A percentile compares a stretch with the other conserved stretches of the same genome.
phyloP scores from a whole-genome alignment of 352 stramenopile species.

The Discostella stelligera region DNA sequence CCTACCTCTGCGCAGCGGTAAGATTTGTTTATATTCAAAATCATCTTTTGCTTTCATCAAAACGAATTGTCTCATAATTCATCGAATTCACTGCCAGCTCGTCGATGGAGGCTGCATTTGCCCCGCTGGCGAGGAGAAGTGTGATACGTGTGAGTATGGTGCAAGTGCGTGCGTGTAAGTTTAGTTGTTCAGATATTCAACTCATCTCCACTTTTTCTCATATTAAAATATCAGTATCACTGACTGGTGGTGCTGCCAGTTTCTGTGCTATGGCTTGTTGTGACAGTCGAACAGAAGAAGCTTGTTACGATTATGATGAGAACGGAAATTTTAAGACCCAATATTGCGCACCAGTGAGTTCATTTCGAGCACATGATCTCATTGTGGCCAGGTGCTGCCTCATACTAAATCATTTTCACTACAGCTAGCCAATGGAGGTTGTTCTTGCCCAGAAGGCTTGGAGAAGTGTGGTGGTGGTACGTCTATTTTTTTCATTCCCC shows the following conservation, averaged over 20 bases:
- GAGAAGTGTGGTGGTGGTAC: conserved; percentile 4
- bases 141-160: neutral
- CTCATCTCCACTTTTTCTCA: neutral
- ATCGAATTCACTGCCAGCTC: neutral
- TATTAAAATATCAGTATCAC: neutral
- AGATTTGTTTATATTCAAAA: neutral
- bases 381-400: too few species aligned
- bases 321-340: neutral
- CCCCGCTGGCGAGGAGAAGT: neutral
- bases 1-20: neutral
- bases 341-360: conserved; percentile 5
- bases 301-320: conserved; percentile 6
- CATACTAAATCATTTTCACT: neutral
- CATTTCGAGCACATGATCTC: too few species aligned
- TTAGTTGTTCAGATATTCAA: neutral
- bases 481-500: neutral
- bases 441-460: conserved; percentile 2
- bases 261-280: neutral
- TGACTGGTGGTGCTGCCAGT: neutral
- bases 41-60: neutral
- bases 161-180: neutral
- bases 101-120: conserved; percentile 2
- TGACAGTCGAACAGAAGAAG: conserved; percentile 7
- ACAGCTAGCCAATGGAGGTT: conserved; percentile 4
- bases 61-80: neutral